Evolutionary conservation across 176 grass and related monocot species (phyloP).

Genomic region (Avena eriantha): DNA sequence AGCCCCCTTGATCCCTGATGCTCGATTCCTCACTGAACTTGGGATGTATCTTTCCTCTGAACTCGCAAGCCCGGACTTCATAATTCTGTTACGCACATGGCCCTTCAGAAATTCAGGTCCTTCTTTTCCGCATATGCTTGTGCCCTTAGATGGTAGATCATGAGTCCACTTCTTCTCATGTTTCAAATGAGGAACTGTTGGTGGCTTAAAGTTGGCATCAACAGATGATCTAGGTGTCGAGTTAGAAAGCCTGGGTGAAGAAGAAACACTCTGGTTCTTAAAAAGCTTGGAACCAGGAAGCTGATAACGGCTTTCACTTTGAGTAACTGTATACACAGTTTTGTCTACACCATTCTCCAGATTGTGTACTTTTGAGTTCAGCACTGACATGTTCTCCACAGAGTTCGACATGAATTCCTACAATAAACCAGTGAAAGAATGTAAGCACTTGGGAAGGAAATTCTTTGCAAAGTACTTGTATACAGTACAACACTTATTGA

Average conservation of each 20-base stretch:
- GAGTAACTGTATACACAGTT: conserved; percentile 65
- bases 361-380: conserved; percentile 84
- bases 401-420: conserved; percentile 82
- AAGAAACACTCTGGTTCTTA: conserved; percentile 73
- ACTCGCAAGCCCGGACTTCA: conserved; percentile 36
- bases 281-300: conserved; percentile 64
- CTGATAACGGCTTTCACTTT: conserved; percentile 69
- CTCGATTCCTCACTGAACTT: conserved; percentile 41
- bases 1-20: conserved; percentile 35
- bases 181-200: conserved; percentile 58
- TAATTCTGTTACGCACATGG: conserved; percentile 41
- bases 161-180: conserved; percentile 61
- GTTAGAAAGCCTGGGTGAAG: conserved; percentile 70
- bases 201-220: conserved; percentile 66
- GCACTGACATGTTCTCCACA: conserved; percentile 70
- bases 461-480: conserved; percentile 20
- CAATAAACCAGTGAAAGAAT: conserved; percentile 18
- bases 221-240: conserved; percentile 64
- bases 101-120: conserved; percentile 48
- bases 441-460: conserved; percentile 22
- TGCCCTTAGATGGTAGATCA: conserved; percentile 53
- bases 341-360: conserved; percentile 77
- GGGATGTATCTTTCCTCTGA: conserved; percentile 45
- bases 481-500: not conserved
- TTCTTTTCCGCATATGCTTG: conserved; percentile 48